phyloP scores from a whole-genome alignment of 2,329 filamentous ascomycete species.

The Paraconiothyrium brasiliense region DNA sequence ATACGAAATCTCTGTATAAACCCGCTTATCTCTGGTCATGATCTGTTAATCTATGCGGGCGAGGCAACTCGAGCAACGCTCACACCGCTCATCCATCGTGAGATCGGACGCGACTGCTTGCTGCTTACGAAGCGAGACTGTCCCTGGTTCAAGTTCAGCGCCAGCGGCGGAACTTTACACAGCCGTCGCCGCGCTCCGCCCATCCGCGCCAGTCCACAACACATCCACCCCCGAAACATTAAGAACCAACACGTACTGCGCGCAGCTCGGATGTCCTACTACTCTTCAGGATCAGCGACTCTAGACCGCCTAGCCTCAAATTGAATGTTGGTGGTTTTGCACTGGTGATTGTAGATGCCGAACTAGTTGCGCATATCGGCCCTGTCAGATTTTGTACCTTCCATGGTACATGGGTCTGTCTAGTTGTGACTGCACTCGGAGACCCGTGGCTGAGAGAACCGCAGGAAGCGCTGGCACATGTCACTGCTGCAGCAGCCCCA shows the following conservation, averaged over 20 bases:
- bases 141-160: background rate
- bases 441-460: conserved; percentile 6
- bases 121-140: conserved; percentile 6
- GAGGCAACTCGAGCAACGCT: background rate
- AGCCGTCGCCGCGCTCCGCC: conserved; percentile 14
- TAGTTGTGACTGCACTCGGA: background rate
- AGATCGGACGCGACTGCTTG: conserved; percentile 7
- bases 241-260: conserved; percentile 6
- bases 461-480: conserved; percentile 3
- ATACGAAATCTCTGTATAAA: background rate
- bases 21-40: background rate
- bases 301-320: background rate
- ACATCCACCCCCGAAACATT: background rate
- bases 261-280: background rate
- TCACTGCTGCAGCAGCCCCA: background rate
- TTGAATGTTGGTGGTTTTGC: conserved; percentile 8
- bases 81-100: conserved; percentile 20
- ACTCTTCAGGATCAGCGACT: background rate
- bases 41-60: background rate
- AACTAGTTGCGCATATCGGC: conserved; percentile 3
- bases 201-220: conserved; percentile 1
- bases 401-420: background rate
- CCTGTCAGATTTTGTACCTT: background rate
- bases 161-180: conserved; percentile 11
- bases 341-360: conserved; percentile 1